Conservation (phyloP, 202 grass and related monocot genomes). For the Eragrostis tef region DNA sequence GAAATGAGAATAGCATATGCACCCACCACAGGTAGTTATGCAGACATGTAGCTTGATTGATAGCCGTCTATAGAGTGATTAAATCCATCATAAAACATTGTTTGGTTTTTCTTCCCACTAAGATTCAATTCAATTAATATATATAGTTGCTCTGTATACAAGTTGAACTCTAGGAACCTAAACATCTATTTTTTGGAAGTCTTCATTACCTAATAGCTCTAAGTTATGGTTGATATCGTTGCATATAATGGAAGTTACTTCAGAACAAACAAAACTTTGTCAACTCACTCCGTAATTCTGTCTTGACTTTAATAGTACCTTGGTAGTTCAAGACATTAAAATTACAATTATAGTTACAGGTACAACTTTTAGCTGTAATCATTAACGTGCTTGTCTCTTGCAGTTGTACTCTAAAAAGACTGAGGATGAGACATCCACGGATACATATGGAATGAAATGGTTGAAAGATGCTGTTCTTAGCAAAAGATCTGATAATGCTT, state of each 20-base stretch:
- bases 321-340: slow-evolving; percentile 4
- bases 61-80: slow-evolving; percentile 29
- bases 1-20: neutral
- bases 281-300: slow-evolving; percentile 3
- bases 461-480: slow-evolving; percentile 83
- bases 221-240: slow-evolving; percentile 25
- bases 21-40: slow-evolving; percentile 11
- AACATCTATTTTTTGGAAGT: neutral
- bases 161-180: slow-evolving; percentile 11
- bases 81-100: slow-evolving; percentile 6
- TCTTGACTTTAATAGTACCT: slow-evolving; percentile 10
- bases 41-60: slow-evolving; percentile 19
- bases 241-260: neutral
- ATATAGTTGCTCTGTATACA: neutral
- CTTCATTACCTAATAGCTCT: neutral
- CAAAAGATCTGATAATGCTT: slow-evolving; percentile 84
- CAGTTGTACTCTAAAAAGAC: slow-evolving; percentile 81
- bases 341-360: neutral
- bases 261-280: neutral
- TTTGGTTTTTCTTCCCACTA: neutral
- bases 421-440: slow-evolving; percentile 58
- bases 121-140: slow-evolving; percentile 33
- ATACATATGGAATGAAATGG: slow-evolving; percentile 79
- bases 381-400: slow-evolving; percentile 34
- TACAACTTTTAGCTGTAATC: slow-evolving; percentile 18